phyloP scores from a whole-genome alignment of 805 yeast species.

The Candida palmyrensis region DNA sequence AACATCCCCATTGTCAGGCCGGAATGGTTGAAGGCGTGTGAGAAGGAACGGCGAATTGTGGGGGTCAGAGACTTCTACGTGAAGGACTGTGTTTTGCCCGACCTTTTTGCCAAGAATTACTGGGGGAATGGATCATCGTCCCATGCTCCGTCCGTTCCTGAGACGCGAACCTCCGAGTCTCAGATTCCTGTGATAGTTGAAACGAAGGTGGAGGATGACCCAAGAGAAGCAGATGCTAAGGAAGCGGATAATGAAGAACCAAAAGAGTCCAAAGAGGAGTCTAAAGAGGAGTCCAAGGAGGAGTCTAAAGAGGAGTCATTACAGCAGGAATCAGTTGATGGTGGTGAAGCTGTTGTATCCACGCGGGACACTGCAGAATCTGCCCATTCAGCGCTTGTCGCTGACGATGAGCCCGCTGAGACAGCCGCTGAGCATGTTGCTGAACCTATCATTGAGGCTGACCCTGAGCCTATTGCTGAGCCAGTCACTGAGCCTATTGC shows the following conservation, averaged over 20 bases:
- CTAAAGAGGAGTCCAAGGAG: slow-evolving; percentile 5
- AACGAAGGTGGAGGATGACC: slow-evolving; percentile 3
- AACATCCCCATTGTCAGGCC: slow-evolving; percentile 94
- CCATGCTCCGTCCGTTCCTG: not conserved
- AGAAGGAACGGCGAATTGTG: slow-evolving; percentile 78
- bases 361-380: slow-evolving; percentile 3
- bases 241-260: slow-evolving; percentile 2
- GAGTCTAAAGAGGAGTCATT: slow-evolving; percentile 4
- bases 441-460: not conserved
- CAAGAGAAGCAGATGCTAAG: slow-evolving; percentile 5
- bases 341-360: not conserved
- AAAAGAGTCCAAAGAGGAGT: slow-evolving; percentile 1
- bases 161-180: not conserved
- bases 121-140: slow-evolving; percentile 20
- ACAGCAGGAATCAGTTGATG: slow-evolving; percentile 1
- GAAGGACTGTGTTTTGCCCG: slow-evolving; percentile 46
- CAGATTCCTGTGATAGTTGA: not conserved
- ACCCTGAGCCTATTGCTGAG: slow-evolving; percentile 1
- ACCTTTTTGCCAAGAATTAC: slow-evolving; percentile 36
- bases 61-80: slow-evolving; percentile 87
- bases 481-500: not conserved
- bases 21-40: slow-evolving; percentile 96
- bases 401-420: slow-evolving; percentile 1
- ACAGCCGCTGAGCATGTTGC: slow-evolving; percentile 2
- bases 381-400: slow-evolving; percentile 2